Percentiles rank a stretch among this genome's conserved stretches.
phyloP scores from a whole-genome alignment of 768 basidiomycete genomes.

The Vishniacozyma victoriae region DNA sequence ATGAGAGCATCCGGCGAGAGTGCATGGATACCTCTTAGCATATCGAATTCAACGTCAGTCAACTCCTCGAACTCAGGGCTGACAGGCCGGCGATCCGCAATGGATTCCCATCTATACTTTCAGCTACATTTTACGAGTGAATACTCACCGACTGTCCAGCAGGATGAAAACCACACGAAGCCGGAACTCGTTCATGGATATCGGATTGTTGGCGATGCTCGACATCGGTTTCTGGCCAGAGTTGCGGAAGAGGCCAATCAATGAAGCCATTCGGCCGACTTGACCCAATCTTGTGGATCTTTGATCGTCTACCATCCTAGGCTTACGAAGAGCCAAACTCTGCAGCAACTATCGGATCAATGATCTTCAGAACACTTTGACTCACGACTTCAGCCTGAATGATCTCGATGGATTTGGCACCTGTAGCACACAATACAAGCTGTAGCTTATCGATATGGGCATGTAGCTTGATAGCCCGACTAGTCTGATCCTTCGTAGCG shows the following conservation, averaged over 20 bases:
- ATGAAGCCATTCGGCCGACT: conserved; percentile 6
- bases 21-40: background rate
- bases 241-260: no score
- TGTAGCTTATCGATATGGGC: conserved; percentile 8
- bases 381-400: conserved; percentile 7
- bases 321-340: conserved; percentile 6
- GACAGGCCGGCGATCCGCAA: conserved; percentile 6
- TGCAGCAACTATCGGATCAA: background rate
- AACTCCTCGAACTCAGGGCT: conserved; percentile 2
- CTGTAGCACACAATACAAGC: conserved; percentile 6
- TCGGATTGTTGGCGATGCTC: no score
- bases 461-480: conserved; percentile 1
- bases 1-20: background rate
- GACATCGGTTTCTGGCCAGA: no score
- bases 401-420: conserved; percentile 9
- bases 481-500: background rate
- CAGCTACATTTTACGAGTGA: background rate
- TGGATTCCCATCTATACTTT: conserved; percentile 7
- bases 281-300: conserved; percentile 3
- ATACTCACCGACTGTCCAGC: conserved; percentile 7
- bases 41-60: conserved; percentile 5
- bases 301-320: conserved; percentile 9
- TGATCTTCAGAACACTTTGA: background rate
- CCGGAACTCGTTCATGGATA: conserved; percentile 1
- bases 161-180: conserved; percentile 4